A percentile compares a stretch with the other conserved stretches of the same genome.
Evolutionary conservation across 805 yeast genomes (phyloP).

Genomic region (Nematodospora valgi): DNA sequence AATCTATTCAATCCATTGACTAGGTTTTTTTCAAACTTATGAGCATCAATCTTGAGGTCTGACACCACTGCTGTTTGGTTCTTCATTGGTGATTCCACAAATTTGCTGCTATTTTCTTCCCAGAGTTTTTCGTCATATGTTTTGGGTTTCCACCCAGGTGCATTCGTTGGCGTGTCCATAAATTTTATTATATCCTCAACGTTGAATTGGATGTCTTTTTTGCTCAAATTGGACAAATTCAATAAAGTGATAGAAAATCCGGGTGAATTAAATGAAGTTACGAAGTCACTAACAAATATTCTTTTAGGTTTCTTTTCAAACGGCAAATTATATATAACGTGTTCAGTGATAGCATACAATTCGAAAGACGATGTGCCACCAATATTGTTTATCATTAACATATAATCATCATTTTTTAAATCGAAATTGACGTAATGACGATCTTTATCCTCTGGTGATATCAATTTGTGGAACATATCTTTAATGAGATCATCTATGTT

Average conservation of each 20-base stretch:
- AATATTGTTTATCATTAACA: conserved; percentile 73
- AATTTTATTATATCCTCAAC: conserved; percentile 39
- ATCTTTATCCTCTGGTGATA: conserved; percentile 65
- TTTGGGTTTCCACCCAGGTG: conserved; percentile 76
- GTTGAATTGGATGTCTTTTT: conserved; percentile 25
- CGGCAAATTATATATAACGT: conserved; percentile 51
- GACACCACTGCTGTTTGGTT: conserved; percentile 24
- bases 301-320: conserved; percentile 62
- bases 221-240: conserved; percentile 54
- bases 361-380: conserved; percentile 89
- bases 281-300: conserved; percentile 71
- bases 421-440: conserved; percentile 76
- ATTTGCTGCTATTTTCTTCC: conserved; percentile 16
- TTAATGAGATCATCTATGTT: conserved; percentile 54
- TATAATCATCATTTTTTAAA: conserved; percentile 56
- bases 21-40: conserved; percentile 50
- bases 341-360: conserved; percentile 65
- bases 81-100: conserved; percentile 28
- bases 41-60: conserved; percentile 25
- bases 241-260: conserved; percentile 85
- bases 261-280: conserved; percentile 88
- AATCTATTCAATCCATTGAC: conserved; percentile 37
- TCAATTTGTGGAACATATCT: conserved; percentile 57
- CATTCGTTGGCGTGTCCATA: conserved; percentile 70
- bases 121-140: conserved; percentile 28